Conservation (phyloP, 768 basidiomycete genomes). For the Tulasnella sp. region DNA sequence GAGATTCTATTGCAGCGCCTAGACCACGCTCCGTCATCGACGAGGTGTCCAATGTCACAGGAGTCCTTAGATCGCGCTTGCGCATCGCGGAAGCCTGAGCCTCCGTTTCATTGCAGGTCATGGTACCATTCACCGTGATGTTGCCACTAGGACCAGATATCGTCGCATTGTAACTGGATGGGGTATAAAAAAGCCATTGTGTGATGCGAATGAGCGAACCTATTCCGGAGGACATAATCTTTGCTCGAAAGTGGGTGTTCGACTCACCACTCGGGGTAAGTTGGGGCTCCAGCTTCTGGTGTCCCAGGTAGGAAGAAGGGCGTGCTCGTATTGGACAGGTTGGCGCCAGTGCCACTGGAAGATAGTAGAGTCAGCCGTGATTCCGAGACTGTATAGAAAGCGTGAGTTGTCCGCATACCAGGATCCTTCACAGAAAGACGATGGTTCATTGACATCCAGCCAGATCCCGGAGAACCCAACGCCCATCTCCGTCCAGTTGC, state of each 20-base stretch:
- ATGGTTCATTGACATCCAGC: constrained; percentile 26
- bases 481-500: constrained; percentile 23
- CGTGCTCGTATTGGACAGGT: constrained; percentile 42
- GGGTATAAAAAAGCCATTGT: too few relatives aligned
- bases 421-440: constrained; percentile 13
- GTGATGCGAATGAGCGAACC: too few relatives aligned
- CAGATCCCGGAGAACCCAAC: constrained; percentile 19
- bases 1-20: constrained; percentile 34
- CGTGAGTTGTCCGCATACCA: too few relatives aligned
- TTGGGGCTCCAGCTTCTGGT: constrained; percentile 41
- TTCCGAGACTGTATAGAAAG: too few relatives aligned
- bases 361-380: too few relatives aligned
- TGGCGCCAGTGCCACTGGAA: constrained; percentile 43
- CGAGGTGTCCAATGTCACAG: too few relatives aligned
- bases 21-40: constrained; percentile 18
- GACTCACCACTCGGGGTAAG: constrained; percentile 59
- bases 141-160: constrained; percentile 61
- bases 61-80: constrained; percentile 28
- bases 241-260: too few relatives aligned
- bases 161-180: constrained; percentile 45
- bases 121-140: constrained; percentile 55
- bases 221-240: too few relatives aligned
- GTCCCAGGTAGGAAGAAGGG: constrained; percentile 49
- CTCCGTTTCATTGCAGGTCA: constrained; percentile 34
- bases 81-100: not conserved